Base-by-base conservation (phyloP, 805 yeast species). In the Kuraishia piskuri region DNA sequence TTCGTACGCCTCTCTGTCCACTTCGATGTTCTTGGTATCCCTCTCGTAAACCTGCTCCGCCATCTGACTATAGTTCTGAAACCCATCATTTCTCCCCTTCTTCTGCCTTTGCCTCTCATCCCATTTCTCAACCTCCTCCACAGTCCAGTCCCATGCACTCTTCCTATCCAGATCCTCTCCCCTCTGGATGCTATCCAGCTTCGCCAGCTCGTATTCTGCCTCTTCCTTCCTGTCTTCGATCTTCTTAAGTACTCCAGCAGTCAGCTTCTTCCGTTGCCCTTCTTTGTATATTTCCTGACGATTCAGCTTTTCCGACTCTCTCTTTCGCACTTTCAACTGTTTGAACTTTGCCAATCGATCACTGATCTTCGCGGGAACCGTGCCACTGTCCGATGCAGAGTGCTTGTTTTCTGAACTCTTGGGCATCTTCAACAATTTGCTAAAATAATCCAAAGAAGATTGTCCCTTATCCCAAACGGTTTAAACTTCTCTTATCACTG, bases 51-150 rank as follows among this genome's bases (percentile, higher is more conserved):
- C 73, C 51, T 72, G 72, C 31, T 80, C 80, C 0, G 92, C 92
- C 20, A 86, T 63, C 49, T 79, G 76, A 40, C 75, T 65, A 57
- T 72, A 76, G 59, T 83, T 82, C 46, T 71, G 72, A 54, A 76
- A 76, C 17, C 78, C 80, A 1, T 74, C 63, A 21, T 64, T 64
- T 10, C 59, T 58, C 5, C 57, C 57, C 45, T 59, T 58, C 52
- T 66, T 68, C 50, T 59, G 57, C 47, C 60, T 66, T 53, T 67
- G 61, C 52, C 72, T 74, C 25, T 61, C 68, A 22, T 82, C 78
- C 90, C 90, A 86, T 52, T 71, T 69, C 57, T 83, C 86, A 53
- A 81, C 75, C 52, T 87, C 88, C 52, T 81, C 86, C 4, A 84
- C 75, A 0, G 87, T 76, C 67, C 80, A 79, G 53, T 79, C 79